phyloP scores from a whole-genome alignment of 2,329 filamentous ascomycete species.

The Neofusicoccum sp. region DNA sequence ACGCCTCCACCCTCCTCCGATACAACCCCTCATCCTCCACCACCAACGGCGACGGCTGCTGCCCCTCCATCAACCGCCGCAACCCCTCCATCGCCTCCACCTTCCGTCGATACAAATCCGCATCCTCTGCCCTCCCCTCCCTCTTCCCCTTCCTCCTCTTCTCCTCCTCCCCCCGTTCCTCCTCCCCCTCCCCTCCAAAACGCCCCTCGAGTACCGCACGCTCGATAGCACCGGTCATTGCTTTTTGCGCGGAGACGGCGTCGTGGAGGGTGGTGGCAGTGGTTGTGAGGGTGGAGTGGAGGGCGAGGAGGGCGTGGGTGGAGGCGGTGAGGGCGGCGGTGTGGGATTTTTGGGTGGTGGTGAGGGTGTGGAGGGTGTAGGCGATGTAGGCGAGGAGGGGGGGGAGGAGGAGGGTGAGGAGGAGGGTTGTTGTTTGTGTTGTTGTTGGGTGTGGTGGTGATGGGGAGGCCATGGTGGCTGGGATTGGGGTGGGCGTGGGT shows the following conservation, averaged over 20 bases:
- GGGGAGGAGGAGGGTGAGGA: background rate
- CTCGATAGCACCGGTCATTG: background rate
- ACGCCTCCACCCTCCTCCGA: slow-evolving; percentile 12
- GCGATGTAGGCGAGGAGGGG: background rate
- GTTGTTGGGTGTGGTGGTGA: too few relatives aligned
- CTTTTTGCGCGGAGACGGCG: too few relatives aligned
- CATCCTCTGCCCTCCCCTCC: background rate
- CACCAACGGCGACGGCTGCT: slow-evolving; percentile 1
- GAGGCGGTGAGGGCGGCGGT: slow-evolving; percentile 20
- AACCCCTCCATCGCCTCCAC: slow-evolving; percentile 19
- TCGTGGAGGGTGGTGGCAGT: background rate
- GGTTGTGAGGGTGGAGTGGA: background rate
- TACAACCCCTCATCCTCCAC: slow-evolving; percentile 12
- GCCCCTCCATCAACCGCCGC: background rate
- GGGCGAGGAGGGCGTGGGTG: slow-evolving; percentile 24
- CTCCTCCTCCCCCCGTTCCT: background rate
- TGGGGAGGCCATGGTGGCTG: too few relatives aligned
- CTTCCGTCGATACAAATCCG: slow-evolving; percentile 14
- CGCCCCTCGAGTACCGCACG: background rate
- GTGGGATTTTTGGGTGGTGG: slow-evolving; percentile 6
- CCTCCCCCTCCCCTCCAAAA: background rate
- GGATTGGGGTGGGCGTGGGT: too few relatives aligned
- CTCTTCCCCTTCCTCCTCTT: background rate
- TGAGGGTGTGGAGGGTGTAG: slow-evolving; percentile 14
- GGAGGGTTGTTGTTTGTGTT: too few relatives aligned